These are phyloP conservation scores for Buddleja alternifolia DNA, from an alignment of 257 asterid genomes.

Conservation along the genomic window DNA sequence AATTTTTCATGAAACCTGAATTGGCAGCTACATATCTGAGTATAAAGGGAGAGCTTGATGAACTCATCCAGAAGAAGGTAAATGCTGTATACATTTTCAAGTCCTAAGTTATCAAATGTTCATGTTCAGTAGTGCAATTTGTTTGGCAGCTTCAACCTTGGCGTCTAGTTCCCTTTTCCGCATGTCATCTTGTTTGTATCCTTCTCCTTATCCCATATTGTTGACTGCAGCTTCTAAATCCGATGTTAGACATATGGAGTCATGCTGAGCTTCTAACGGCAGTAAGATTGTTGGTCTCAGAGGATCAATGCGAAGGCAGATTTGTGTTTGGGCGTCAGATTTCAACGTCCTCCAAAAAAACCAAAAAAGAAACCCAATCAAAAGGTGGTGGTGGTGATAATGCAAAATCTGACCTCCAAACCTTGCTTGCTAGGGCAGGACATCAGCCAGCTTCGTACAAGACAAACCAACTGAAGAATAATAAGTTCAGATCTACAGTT, in stretches of 20 bases:
- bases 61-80: conserved; percentile 78
- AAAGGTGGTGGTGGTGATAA: conserved; percentile 50
- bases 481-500: conserved; percentile 72
- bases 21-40: conserved; percentile 64
- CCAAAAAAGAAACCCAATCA: conserved; percentile 35
- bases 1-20: conserved; percentile 80
- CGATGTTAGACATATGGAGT: conserved; percentile 52
- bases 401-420: conserved; percentile 77
- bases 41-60: conserved; percentile 79
- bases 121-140: conserved; percentile 9
- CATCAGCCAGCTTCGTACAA: conserved; percentile 76
- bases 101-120: conserved; percentile 15
- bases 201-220: conserved; percentile 30
- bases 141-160: neutral
- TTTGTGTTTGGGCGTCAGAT: conserved; percentile 77
- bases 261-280: conserved; percentile 70
- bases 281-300: conserved; percentile 72
- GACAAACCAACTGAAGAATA: conserved; percentile 62
- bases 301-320: conserved; percentile 86
- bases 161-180: conserved; percentile 12
- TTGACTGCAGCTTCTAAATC: conserved; percentile 73
- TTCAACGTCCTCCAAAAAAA: conserved; percentile 47
- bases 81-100: conserved; percentile 6
- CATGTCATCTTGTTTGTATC: conserved; percentile 1
- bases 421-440: conserved; percentile 76